These are phyloP conservation scores for Elsinoe ampelina DNA, from an alignment of 2,329 filamentous ascomycete genomes.

Conservation along the genomic window DNA sequence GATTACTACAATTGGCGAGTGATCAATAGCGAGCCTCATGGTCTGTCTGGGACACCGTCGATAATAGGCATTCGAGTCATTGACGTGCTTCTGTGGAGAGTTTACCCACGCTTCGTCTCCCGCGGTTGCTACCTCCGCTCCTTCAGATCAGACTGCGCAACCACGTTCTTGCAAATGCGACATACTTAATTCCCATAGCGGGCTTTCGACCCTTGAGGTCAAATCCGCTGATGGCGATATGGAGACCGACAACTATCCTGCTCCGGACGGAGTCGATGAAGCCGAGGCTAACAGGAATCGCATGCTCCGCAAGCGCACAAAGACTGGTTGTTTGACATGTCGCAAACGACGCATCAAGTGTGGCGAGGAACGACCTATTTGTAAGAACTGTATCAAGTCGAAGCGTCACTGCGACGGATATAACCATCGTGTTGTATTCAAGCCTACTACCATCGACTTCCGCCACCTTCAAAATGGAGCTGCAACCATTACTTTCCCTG, in stretches of 20 bases:
- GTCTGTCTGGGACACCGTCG: background rate
- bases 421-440: constrained; percentile 72
- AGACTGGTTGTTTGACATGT: constrained; percentile 89
- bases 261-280: background rate
- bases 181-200: background rate
- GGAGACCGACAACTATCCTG: background rate
- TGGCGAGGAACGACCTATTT: constrained; percentile 76
- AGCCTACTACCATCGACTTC: constrained; percentile 56
- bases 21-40: background rate
- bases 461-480: constrained; percentile 37
- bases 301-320: constrained; percentile 56
- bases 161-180: constrained; percentile 1
- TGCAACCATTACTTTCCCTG: constrained; percentile 30
- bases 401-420: constrained; percentile 79
- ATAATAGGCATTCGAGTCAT: background rate
- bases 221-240: background rate
- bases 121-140: background rate
- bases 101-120: background rate
- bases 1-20: background rate
- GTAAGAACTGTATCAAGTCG: constrained; percentile 77
- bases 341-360: constrained; percentile 94
- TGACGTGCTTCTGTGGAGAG: background rate
- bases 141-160: background rate
- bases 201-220: constrained; percentile 1
- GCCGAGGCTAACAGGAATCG: background rate